Evolutionary conservation across 805 yeast genomes (phyloP).

Genomic region (Zygotorulaspora sp.): DNA sequence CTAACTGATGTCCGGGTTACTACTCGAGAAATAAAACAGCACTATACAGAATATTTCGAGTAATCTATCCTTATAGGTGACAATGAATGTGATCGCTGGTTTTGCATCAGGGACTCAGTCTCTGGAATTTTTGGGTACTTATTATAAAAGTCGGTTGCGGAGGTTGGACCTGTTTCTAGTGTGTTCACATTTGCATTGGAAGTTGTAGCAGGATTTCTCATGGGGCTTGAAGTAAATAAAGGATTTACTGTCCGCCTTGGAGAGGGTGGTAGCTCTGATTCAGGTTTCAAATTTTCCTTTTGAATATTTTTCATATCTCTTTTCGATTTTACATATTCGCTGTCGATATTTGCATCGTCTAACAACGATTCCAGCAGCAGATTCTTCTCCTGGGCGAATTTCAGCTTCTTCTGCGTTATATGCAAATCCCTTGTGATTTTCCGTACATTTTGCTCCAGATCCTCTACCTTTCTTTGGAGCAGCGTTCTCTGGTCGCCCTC

Average conservation of each 20-base stretch:
- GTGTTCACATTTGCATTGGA: slow-evolving; percentile 1
- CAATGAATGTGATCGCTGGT: slow-evolving; percentile 19
- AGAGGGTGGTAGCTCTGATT: slow-evolving; percentile 32
- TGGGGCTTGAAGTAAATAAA: slow-evolving; percentile 35
- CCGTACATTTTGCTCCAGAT: slow-evolving; percentile 15
- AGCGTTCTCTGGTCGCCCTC: slow-evolving; percentile 20
- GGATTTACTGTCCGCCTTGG: slow-evolving; percentile 28
- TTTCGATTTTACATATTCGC: slow-evolving; percentile 32
- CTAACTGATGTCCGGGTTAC: slow-evolving; percentile 17
- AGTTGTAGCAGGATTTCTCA: slow-evolving; percentile 14
- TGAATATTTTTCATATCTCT: slow-evolving; percentile 33
- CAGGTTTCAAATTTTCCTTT: slow-evolving; percentile 30
- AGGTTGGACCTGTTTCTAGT: slow-evolving; percentile 2
- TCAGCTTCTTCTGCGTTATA: slow-evolving; percentile 23
- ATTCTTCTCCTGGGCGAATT: slow-evolving; percentile 32
- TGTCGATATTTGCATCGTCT: slow-evolving; percentile 34
- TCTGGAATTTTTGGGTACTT: slow-evolving; percentile 34
- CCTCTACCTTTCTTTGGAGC: slow-evolving; percentile 16
- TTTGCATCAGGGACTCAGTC: slow-evolving; percentile 26
- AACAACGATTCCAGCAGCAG: slow-evolving; percentile 27
- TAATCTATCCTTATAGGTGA: slow-evolving; percentile 34
- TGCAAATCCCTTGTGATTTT: slow-evolving; percentile 18
- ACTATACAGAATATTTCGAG: slow-evolving; percentile 25
- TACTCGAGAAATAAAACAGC: no score
- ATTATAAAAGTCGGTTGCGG: slow-evolving; percentile 21